These are phyloP conservation scores for Ustilago esculenta DNA, from an alignment of 1,284 basidiomycete genomes.

Conservation along the genomic window DNA sequence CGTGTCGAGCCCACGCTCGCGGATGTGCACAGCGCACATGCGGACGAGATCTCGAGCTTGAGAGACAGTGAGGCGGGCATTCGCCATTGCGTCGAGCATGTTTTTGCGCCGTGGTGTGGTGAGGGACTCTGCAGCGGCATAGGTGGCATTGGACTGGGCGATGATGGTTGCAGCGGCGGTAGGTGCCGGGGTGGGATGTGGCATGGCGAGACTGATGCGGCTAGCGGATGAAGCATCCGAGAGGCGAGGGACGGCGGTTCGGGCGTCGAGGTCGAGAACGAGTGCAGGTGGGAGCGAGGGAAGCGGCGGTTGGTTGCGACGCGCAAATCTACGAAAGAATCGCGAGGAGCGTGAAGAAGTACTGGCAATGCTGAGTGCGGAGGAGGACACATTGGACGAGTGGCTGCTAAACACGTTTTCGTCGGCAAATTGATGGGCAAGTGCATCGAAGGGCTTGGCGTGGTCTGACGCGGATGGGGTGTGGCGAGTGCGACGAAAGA, in stretches of 20 bases:
- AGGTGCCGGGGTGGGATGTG: not conserved
- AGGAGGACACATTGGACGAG: constrained; percentile 26
- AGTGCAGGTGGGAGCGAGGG: constrained; percentile 41
- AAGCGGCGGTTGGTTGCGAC: constrained; percentile 25
- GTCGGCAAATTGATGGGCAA: not conserved
- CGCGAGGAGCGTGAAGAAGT: constrained; percentile 25
- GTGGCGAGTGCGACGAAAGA: constrained; percentile 36
- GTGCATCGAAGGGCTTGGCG: no score
- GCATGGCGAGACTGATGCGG: not conserved
- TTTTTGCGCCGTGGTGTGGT: constrained; percentile 26
- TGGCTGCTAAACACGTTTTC: constrained; percentile 17
- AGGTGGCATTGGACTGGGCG: constrained; percentile 32
- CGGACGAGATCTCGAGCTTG: constrained; percentile 32
- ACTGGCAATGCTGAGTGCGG: constrained; percentile 16
- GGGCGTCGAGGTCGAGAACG: constrained; percentile 33
- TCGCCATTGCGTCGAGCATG: constrained; percentile 42
- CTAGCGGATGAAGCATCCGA: not conserved
- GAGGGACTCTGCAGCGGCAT: constrained; percentile 16
- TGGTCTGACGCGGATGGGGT: no score
- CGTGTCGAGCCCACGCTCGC: constrained; percentile 52
- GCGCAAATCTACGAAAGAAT: constrained; percentile 29
- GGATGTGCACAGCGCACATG: constrained; percentile 44
- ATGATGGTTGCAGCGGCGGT: constrained; percentile 38
- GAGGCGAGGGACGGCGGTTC: constrained; percentile 15
- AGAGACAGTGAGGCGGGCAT: constrained; percentile 33